These are phyloP conservation scores for Diacronema lutheri DNA, from an alignment of 78 protist species.

Conservation along the genomic window DNA sequence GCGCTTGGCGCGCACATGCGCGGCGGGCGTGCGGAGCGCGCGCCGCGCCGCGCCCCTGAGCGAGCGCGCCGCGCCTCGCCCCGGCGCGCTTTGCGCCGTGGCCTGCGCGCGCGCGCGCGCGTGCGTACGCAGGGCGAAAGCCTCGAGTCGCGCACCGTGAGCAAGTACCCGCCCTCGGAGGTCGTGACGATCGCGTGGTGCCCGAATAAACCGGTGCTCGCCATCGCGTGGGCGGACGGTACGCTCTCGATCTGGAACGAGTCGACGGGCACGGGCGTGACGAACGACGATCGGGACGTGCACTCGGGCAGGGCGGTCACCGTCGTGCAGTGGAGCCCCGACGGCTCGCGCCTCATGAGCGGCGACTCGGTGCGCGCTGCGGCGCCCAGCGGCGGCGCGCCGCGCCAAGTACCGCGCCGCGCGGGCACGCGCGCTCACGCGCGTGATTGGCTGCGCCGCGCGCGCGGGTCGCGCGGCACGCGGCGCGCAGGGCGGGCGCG, in stretches of 20 bases:
- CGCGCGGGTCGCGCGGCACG: too few relatives aligned
- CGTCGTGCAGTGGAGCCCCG: background rate
- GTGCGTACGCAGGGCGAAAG: too few relatives aligned
- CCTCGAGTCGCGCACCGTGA: too few relatives aligned
- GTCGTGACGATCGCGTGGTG: background rate
- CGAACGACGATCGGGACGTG: background rate
- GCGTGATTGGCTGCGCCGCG: too few relatives aligned
- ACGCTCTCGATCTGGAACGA: background rate
- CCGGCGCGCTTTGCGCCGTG: too few relatives aligned
- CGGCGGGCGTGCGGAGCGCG: background rate
- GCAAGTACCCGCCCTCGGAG: too few relatives aligned
- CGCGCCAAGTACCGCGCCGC: too few relatives aligned
- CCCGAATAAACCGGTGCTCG: background rate
- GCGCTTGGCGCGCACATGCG: too few relatives aligned
- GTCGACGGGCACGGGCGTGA: background rate
- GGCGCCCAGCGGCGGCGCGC: background rate
- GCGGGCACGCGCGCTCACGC: too few relatives aligned
- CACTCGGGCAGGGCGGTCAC: background rate
- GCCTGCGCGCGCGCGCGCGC: too few relatives aligned
- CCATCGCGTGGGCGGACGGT: conserved; percentile 5
- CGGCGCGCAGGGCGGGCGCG: too few relatives aligned
- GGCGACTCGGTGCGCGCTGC: background rate
- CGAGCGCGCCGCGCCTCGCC: background rate
- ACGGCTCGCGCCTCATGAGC: background rate
- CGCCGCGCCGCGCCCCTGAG: background rate